phyloP scores from a whole-genome alignment of 345 rosid species.

The Gossypium ekmanianum region DNA sequence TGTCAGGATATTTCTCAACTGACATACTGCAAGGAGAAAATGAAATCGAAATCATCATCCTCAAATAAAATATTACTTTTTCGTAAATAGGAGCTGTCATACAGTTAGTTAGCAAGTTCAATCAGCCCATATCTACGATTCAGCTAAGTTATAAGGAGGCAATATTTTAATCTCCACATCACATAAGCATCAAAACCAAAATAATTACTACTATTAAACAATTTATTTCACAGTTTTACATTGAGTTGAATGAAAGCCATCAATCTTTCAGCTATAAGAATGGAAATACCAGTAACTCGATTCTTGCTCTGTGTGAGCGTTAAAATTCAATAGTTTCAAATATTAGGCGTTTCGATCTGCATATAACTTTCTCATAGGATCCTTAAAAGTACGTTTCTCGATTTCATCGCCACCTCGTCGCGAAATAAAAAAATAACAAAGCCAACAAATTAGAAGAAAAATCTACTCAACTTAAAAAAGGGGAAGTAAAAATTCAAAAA shows the following conservation, averaged over 20 bases:
- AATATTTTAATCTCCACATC: neutral
- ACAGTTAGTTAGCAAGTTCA: constrained; percentile 9
- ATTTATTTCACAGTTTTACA: neutral
- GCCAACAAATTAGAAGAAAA: neutral
- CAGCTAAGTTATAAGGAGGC: neutral
- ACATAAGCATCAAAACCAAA: neutral
- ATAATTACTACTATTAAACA: neutral
- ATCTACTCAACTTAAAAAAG: neutral
- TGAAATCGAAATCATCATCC: neutral
- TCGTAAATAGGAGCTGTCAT: neutral
- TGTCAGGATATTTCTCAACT: constrained; percentile 71
- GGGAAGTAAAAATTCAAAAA: neutral
- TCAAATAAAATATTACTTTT: neutral
- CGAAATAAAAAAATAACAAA: neutral
- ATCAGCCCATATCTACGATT: neutral
- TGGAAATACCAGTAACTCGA: neutral
- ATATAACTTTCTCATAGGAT: neutral
- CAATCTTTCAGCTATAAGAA: neutral
- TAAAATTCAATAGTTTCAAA: neutral
- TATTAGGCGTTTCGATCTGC: neutral
- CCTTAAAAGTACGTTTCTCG: neutral
- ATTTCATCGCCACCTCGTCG: neutral
- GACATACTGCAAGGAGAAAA: constrained; percentile 46
- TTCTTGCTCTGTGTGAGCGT: neutral
- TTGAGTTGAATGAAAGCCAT: neutral